Percentiles rank a stretch among this genome's conserved stretches.
These are phyloP conservation scores for Scheffersomyces cryptocercus DNA, from an alignment of 1,139 yeast genomes.

Conservation along the genomic window DNA sequence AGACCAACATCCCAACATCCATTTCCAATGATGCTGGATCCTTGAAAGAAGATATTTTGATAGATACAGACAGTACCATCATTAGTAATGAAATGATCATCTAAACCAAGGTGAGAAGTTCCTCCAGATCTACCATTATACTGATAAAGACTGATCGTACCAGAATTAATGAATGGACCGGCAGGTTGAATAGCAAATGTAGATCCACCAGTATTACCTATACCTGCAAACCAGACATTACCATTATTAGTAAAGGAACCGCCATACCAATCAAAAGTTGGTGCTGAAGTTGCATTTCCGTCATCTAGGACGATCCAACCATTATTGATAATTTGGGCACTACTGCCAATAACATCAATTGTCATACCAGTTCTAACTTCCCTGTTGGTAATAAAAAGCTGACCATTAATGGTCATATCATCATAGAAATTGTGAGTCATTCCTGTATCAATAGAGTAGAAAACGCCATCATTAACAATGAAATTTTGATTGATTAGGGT, in stretches of 20 bases:
- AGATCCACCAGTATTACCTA: slow-evolving; percentile 14
- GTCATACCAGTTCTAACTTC: slow-evolving; percentile 16
- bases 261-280: slow-evolving; percentile 18
- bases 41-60: slow-evolving; percentile 10
- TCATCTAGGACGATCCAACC: slow-evolving; percentile 18
- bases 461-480: slow-evolving; percentile 1
- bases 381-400: slow-evolving; percentile 15
- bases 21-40: slow-evolving; percentile 12
- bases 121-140: slow-evolving; percentile 4
- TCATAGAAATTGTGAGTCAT: slow-evolving; percentile 10
- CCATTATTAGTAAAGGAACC: slow-evolving; percentile 11
- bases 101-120: slow-evolving; percentile 5
- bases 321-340: slow-evolving; percentile 8
- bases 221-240: slow-evolving; percentile 13
- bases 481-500: background rate
- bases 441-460: slow-evolving; percentile 2
- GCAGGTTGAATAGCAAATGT: slow-evolving; percentile 11
- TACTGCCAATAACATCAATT: slow-evolving; percentile 9
- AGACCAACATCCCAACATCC: slow-evolving; percentile 20
- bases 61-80: slow-evolving; percentile 12
- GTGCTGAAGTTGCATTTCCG: slow-evolving; percentile 17
- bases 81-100: slow-evolving; percentile 7
- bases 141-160: slow-evolving; percentile 10
- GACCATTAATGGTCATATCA: slow-evolving; percentile 17
- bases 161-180: slow-evolving; percentile 9